phyloP scores from a whole-genome alignment of 176 grass and related monocot species.

The Cenchrus fungigraminus region DNA sequence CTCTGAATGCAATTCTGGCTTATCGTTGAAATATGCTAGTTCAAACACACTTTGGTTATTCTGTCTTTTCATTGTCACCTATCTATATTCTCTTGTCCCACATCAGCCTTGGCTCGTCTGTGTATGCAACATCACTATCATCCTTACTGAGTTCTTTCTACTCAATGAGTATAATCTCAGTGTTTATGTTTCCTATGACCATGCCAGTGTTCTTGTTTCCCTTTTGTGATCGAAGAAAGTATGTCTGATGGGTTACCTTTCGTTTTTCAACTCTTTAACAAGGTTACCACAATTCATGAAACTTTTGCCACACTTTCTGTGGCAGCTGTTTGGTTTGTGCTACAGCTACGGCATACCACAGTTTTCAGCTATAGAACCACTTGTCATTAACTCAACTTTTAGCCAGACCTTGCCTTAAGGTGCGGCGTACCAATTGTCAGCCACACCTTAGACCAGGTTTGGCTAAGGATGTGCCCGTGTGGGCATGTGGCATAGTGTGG shows the following conservation, averaged over 20 bases:
- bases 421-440: background rate
- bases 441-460: background rate
- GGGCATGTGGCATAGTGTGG: background rate
- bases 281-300: background rate
- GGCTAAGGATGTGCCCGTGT: background rate
- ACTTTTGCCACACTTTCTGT: background rate
- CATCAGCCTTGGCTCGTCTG: background rate
- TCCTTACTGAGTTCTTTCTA: background rate
- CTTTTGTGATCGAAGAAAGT: background rate
- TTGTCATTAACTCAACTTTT: background rate
- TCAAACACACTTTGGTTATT: background rate
- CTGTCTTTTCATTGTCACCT: background rate
- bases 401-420: background rate
- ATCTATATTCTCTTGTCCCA: background rate
- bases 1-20: background rate
- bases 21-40: background rate
- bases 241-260: background rate
- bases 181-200: constrained; percentile 1
- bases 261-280: background rate
- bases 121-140: background rate
- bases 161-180: background rate
- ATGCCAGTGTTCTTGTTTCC: background rate
- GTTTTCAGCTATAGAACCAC: background rate
- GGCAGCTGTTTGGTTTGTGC: background rate
- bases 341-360: background rate